A percentile compares a stretch with the other conserved stretches of the same genome.
Evolutionary conservation across 1,139 yeast species (phyloP).

Genomic region (Zygosaccharomyces pseudobailii): DNA sequence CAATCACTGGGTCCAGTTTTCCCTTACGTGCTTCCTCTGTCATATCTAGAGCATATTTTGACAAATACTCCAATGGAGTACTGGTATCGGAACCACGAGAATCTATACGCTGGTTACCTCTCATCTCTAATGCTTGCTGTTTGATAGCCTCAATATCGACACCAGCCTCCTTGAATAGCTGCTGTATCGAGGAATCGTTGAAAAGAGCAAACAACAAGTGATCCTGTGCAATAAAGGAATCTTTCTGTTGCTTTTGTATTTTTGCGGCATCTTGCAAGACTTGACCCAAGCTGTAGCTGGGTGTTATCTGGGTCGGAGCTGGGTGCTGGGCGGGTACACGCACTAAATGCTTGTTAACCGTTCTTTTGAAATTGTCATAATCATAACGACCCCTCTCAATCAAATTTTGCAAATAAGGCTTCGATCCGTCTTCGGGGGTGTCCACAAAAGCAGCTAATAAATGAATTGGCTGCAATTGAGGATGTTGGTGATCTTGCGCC

Average conservation of each 20-base stretch:
- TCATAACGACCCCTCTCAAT: conserved; percentile 86
- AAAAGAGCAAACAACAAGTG: conserved; percentile 81
- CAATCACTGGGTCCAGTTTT: conserved; percentile 95
- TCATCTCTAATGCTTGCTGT: conserved; percentile 73
- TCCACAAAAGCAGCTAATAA: conserved; percentile 89
- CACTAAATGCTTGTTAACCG: conserved; percentile 75
- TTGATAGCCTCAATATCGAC: conserved; percentile 69
- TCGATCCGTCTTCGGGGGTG: conserved; percentile 60
- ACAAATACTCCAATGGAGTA: conserved; percentile 72
- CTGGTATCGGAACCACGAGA: conserved; percentile 92
- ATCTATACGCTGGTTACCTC: conserved; percentile 91
- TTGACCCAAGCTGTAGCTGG: conserved; percentile 67
- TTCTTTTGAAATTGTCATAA: conserved; percentile 73
- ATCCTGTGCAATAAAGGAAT: conserved; percentile 88
- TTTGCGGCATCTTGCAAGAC: conserved; percentile 65
- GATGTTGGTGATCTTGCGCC: conserved; percentile 79
- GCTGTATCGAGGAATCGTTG: conserved; percentile 68
- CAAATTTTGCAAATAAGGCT: conserved; percentile 69
- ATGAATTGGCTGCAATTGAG: conserved; percentile 82
- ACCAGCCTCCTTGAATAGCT: conserved; percentile 68
- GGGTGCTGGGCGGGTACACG: conserved; percentile 85
- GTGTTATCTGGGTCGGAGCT: conserved; percentile 70
- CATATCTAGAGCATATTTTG: conserved; percentile 87
- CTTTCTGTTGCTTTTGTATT: conserved; percentile 83
- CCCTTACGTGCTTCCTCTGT: conserved; percentile 93